A percentile compares a stretch with the other conserved stretches of the same genome.
Evolutionary conservation across 495 filamentous ascomycete species (phyloP).

Genomic region (Xylaria sp.): DNA sequence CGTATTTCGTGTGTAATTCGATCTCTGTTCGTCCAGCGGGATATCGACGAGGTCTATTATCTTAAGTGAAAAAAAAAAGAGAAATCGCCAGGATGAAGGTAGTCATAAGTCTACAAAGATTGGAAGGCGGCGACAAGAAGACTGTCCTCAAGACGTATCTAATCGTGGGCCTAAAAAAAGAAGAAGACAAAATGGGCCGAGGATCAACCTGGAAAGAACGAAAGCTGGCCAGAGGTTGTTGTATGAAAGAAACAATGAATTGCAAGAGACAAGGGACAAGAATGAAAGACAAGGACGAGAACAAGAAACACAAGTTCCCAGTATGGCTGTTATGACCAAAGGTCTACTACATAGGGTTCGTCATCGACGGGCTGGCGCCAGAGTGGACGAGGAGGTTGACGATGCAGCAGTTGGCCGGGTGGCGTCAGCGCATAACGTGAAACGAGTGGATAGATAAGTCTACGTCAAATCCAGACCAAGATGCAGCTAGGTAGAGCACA

Average conservation of each 20-base stretch:
- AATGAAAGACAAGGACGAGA: background rate
- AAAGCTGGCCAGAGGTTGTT: conserved; percentile 36
- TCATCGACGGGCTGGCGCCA: conserved; percentile 24
- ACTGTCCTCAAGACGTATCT: conserved; percentile 22
- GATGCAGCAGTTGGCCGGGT: conserved; percentile 32
- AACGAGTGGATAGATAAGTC: conserved; percentile 30
- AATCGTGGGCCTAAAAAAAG: conserved; percentile 5
- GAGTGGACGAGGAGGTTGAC: conserved; percentile 35
- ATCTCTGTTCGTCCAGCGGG: conserved; percentile 18
- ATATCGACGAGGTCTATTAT: background rate
- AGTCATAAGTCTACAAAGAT: conserved; percentile 14
- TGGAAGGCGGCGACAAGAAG: background rate
- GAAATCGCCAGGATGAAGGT: background rate
- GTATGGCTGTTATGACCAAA: conserved; percentile 22
- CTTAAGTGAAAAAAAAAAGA: background rate
- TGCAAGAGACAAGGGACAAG: conserved; percentile 23
- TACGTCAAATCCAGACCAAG: background rate
- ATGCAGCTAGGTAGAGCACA: background rate
- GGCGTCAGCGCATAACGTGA: conserved; percentile 41
- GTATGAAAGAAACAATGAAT: conserved; percentile 28
- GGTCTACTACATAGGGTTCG: conserved; percentile 23
- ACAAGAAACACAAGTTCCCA: conserved; percentile 13
- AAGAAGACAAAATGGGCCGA: conserved; percentile 46
- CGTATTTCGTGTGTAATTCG: background rate
- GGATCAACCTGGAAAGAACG: conserved; percentile 62